phyloP scores from a whole-genome alignment of 148 eudicot genomes.

The Arctostaphylos glauca region DNA sequence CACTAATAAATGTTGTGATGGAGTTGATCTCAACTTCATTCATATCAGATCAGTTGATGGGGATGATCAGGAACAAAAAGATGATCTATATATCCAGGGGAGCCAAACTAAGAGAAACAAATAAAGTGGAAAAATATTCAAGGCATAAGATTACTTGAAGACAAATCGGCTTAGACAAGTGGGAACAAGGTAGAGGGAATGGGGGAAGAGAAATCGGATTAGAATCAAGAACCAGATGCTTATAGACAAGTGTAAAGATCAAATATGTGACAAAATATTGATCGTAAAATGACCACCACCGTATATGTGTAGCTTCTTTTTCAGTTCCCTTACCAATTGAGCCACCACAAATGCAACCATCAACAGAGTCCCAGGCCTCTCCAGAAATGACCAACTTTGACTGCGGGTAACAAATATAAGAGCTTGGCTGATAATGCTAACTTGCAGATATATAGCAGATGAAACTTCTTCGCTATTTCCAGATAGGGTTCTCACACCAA shows the following conservation, averaged over 20 bases:
- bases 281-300: background rate
- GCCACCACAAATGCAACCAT: constrained; percentile 77
- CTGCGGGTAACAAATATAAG: constrained; percentile 94
- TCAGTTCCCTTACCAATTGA: constrained; percentile 61
- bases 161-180: too few species aligned
- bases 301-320: background rate
- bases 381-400: constrained; percentile 86
- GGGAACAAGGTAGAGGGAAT: background rate
- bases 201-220: background rate
- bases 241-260: background rate
- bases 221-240: background rate
- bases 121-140: background rate
- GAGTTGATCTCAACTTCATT: background rate
- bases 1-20: background rate
- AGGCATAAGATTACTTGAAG: background rate
- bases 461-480: constrained; percentile 51
- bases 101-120: background rate
- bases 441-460: constrained; percentile 97
- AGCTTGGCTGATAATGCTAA: constrained; percentile 96
- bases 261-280: background rate
- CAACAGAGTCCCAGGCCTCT: constrained; percentile 84
- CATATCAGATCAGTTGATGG: constrained; percentile 5
- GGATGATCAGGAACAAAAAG: background rate
- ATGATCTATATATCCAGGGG: too few species aligned
- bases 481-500: constrained; percentile 53